phyloP scores from a whole-genome alignment of 2,329 filamentous ascomycete species.

The Penicillium italicum region DNA sequence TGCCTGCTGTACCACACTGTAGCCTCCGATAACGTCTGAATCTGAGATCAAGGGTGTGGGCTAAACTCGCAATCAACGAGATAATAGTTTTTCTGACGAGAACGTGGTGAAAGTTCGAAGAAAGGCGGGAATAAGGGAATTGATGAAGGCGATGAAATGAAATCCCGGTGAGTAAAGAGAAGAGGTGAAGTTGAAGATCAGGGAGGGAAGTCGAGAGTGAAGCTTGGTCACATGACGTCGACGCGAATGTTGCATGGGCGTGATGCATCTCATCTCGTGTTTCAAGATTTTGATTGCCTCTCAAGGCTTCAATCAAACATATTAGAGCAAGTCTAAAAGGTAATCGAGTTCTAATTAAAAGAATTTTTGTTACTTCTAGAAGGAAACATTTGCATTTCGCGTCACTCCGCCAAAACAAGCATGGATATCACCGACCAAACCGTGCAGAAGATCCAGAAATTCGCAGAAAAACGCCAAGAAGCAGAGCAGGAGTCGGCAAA shows the following conservation, averaged over 20 bases:
- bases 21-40: slow-evolving; percentile 11
- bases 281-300: slow-evolving; percentile 1
- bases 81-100: not conserved
- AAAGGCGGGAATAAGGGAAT: not conserved
- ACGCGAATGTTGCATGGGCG: slow-evolving; percentile 2
- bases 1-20: slow-evolving; percentile 13
- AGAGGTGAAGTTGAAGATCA: not conserved
- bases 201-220: slow-evolving; percentile 5
- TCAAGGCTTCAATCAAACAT: not conserved
- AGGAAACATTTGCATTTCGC: not conserved
- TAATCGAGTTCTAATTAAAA: not conserved
- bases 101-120: not conserved
- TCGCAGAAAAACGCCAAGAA: slow-evolving; percentile 33
- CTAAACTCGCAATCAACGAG: slow-evolving; percentile 1
- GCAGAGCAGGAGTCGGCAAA: slow-evolving; percentile 33
- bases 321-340: not conserved
- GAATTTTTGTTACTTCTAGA: not conserved
- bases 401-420: not conserved
- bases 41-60: slow-evolving; percentile 2
- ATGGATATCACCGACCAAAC: slow-evolving; percentile 36
- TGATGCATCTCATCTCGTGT: not conserved
- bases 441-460: slow-evolving; percentile 34
- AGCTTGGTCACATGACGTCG: slow-evolving; percentile 8
- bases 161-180: not conserved
- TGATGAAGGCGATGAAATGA: not conserved